These are phyloP conservation scores for Fraxinus floribunda DNA, from an alignment of 305 asterid genomes.

Conservation along the genomic window DNA sequence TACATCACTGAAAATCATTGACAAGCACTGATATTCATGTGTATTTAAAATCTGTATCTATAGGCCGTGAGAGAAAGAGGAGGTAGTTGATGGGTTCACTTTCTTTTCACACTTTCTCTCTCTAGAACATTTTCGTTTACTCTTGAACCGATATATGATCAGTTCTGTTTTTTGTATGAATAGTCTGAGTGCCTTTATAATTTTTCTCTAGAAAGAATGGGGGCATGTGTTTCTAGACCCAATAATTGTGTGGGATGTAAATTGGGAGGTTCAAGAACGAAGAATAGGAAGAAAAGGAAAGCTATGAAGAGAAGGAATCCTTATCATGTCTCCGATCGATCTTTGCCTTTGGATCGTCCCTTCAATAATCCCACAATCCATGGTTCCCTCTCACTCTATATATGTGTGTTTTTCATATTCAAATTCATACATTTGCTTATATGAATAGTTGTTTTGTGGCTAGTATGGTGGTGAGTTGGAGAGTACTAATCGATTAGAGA, in stretches of 20 bases:
- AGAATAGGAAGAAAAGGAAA: conserved; percentile 45
- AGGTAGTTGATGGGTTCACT: conserved; percentile 28
- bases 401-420: background rate
- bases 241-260: conserved; percentile 35
- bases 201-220: conserved; percentile 31
- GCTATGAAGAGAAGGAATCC: conserved; percentile 46
- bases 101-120: conserved; percentile 31
- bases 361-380: conserved; percentile 44
- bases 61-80: conserved; percentile 5
- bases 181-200: background rate
- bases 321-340: conserved; percentile 54
- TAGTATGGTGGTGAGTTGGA: background rate
- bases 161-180: conserved; percentile 8
- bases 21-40: conserved; percentile 13
- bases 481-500: background rate
- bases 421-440: background rate
- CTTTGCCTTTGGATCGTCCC: conserved; percentile 31
- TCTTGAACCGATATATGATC: conserved; percentile 7
- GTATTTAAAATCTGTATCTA: conserved; percentile 30
- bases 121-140: conserved; percentile 24
- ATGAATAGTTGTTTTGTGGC: background rate
- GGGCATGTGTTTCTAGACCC: conserved; percentile 46
- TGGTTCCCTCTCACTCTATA: conserved; percentile 38
- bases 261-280: conserved; percentile 38
- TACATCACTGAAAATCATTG: conserved; percentile 31